Base-by-base conservation (phyloP, 2,329 filamentous ascomycete genomes). In the Cordyceps cicadae region DNA sequence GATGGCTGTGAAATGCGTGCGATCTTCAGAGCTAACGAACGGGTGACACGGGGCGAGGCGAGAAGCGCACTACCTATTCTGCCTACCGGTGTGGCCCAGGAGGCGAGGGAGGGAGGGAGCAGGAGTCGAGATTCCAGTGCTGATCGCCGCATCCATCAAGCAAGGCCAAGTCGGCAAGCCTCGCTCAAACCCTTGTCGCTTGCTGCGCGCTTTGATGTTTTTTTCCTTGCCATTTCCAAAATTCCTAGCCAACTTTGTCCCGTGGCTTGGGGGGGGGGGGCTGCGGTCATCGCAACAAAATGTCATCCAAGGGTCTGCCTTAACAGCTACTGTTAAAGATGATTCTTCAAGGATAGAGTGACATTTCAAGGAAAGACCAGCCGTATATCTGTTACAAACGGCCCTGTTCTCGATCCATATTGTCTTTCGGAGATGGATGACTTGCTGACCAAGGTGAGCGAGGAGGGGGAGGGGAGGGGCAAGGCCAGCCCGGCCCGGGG, bases 1-100 rank as follows among this genome's bases (percentile, higher is more conserved):
- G 43, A 49, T 49, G 26, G 45, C 24, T 24, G 24, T 24, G 24
- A 4, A 4, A 3, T 24, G 37, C 5, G 14, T 24, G 11, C 26
- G 43, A 49, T 56, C 54, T 49, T 56, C 52, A 54, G 39, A 45
- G 52, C 52, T 54, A 54, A 54, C 29, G 29, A 29, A 29, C 29
- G 5, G 7, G 5, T 29, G 29, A 29, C 29, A 7, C 24, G 29
- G 43, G 29, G 43, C 54, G 43, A 49, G 54, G 43, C 41, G 41
- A 45, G 37, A n/a, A n/a, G n/a, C n/a, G n/a, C n/a, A n/a, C n/a
- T n/a, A n/a, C n/a, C n/a, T n/a, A n/a, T n/a, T n/a, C n/a, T n/a
- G n/a, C n/a, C n/a, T n/a, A n/a, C n/a, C n/a, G n/a, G n/a, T n/a
- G n/a, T n/a, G n/a, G n/a, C n/a, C n/a, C n/a, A n/a, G n/a, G n/a